A percentile compares a stretch with the other conserved stretches of the same genome.
phyloP scores from a whole-genome alignment of 2,329 filamentous ascomycete genomes.

The Alternaria infectoria region DNA sequence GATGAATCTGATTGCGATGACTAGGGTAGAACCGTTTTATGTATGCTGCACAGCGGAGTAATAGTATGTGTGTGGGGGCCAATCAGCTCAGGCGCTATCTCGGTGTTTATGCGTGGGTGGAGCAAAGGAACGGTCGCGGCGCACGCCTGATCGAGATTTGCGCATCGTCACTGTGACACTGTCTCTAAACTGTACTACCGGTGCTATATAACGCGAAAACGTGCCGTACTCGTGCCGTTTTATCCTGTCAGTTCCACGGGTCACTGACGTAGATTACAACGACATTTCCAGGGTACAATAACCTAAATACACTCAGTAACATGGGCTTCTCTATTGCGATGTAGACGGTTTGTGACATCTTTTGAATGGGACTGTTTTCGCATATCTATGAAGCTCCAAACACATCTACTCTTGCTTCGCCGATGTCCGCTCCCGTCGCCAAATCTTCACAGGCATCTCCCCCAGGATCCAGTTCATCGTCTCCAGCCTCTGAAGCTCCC shows the following conservation, averaged over 20 bases:
- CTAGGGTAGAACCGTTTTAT: background rate
- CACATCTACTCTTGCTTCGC: conserved; percentile 7
- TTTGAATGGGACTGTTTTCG: background rate
- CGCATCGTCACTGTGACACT: background rate
- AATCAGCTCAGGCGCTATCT: conserved; percentile 3
- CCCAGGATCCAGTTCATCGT: conserved; percentile 48
- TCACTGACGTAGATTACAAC: too few species aligned
- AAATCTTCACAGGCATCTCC: conserved; percentile 49
- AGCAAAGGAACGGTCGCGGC: background rate
- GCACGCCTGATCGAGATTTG: background rate
- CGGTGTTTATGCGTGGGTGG: background rate
- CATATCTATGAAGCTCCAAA: background rate
- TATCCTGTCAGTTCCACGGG: too few species aligned
- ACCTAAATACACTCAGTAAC: background rate
- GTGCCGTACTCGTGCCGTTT: too few species aligned
- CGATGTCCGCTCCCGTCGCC: conserved; percentile 34
- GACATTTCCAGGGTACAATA: too few species aligned
- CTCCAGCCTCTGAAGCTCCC: conserved; percentile 45
- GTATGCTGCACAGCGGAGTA: background rate
- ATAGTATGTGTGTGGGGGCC: conserved; percentile 9
- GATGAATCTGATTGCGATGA: background rate
- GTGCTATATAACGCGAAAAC: too few species aligned
- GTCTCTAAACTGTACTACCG: too few species aligned
- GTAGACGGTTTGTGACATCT: background rate
- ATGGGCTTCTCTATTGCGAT: background rate